These are phyloP conservation scores for Capsicum baccatum DNA, from an alignment of 257 asterid species.

Conservation along the genomic window DNA sequence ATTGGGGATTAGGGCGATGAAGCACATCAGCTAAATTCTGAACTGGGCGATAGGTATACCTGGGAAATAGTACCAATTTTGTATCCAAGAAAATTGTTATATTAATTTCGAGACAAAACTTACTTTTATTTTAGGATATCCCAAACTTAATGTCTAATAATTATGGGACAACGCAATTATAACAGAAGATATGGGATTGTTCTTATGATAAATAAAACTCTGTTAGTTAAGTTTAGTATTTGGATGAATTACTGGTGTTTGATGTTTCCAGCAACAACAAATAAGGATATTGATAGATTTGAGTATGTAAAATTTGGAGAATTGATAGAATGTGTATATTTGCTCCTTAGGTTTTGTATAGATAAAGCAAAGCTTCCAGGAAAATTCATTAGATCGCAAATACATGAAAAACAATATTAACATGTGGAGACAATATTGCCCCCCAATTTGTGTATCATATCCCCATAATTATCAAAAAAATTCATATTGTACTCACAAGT, in stretches of 20 bases:
- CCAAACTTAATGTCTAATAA: neutral
- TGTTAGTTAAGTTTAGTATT: neutral
- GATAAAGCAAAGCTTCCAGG: neutral
- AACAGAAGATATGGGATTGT: neutral
- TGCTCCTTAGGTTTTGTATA: neutral
- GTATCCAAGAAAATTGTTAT: neutral
- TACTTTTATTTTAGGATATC: neutral
- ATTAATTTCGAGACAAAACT: neutral
- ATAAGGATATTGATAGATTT: neutral
- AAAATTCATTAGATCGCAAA: conserved; percentile 5
- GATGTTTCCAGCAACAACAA: neutral
- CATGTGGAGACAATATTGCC: neutral
- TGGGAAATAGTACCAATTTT: neutral
- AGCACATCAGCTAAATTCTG: neutral
- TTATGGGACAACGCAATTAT: neutral
- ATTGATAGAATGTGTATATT: neutral
- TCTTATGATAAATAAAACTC: neutral
- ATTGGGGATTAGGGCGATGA: conserved; percentile 9
- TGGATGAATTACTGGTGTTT: neutral
- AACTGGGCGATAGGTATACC: neutral
- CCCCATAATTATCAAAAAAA: neutral
- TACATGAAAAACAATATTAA: neutral
- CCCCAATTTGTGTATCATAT: neutral
- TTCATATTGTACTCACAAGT: neutral
- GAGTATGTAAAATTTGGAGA: neutral